Base-by-base conservation (phyloP, 2,329 filamentous ascomycete species). In the Xenoacremonium recifei region DNA sequence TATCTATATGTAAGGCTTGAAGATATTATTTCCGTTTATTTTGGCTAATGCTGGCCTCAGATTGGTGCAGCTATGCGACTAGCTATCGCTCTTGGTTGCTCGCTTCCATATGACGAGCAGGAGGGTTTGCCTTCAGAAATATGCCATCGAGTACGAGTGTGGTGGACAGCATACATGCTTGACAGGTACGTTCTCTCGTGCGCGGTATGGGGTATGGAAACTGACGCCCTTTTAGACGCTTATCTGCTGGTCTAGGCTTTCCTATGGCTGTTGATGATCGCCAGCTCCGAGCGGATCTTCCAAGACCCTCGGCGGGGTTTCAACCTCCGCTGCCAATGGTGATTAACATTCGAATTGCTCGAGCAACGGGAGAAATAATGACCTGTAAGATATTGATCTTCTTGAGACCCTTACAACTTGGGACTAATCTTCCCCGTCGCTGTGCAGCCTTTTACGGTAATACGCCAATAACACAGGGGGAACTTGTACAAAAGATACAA, bases 121-220 rank as follows among this genome's bases (percentile, higher is more conserved):
- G 42, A 54, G 13, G 55, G 57, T 4, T 32, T 61, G 2, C 49
- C 49, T 2, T 60, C 58, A 10, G 53, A 59, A 39, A 50, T 50
- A 13, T 51, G 50, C 3, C 58, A 61, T 12, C 37, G 52, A 1
- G 53, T 45, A 6, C 44, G 59, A 17, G 52, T 61, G 4, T 61
- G 58, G 58, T 61, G 59, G 59, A 61, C 59, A 5, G 51, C 47
- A 3, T 61, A 58, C 19, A 60, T 61, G 50, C 39, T 60, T n/a
- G 59, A 61, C 15, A 46, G 57, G 57, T 60, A 48, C 15, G 44
- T 23, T 3, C 4, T 11, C 6, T 13, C 19, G 9, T 27, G 23
- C 23, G 9, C 23, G 9, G 23, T 9, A 9, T 27, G 9, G 23
- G 13, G 23, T 9, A 27, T 27, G 9, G 4, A 29, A 17, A 35